These are phyloP conservation scores for Globisporangium recalcitrans DNA, from an alignment of 352 stramenopile species.

Conservation along the genomic window DNA sequence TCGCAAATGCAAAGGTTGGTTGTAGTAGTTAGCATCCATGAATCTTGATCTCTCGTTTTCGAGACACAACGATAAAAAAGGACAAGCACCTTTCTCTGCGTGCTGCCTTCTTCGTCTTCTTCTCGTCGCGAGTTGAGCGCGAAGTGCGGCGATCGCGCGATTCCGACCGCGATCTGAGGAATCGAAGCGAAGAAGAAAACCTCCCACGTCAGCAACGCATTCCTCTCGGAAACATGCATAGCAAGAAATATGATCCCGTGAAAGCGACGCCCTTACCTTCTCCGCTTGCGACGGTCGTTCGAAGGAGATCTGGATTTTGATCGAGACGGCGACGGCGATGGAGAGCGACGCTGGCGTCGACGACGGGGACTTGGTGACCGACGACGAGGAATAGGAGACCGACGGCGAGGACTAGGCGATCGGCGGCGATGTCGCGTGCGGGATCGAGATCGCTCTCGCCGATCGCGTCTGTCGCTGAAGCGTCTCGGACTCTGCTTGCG, in stretches of 20 bases:
- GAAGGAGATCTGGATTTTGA: conserved; percentile 16
- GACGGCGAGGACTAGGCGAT: conserved; percentile 2
- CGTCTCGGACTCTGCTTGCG: conserved; percentile 8
- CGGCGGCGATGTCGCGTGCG: conserved; percentile 14
- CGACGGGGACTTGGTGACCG: conserved; percentile 15
- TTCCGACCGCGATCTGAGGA: conserved; percentile 7
- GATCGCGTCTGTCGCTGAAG: conserved; percentile 1
- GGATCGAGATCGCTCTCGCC: conserved; percentile 8
- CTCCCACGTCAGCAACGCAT: not conserved
- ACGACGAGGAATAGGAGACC: not conserved
- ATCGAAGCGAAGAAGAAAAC: not conserved
- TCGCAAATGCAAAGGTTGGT: not conserved
- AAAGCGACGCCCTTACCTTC: conserved; percentile 10
- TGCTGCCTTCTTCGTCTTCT: conserved; percentile 7
- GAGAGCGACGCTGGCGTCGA: conserved; percentile 17
- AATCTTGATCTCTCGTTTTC: not conserved
- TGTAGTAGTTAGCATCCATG: not conserved
- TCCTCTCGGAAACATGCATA: not conserved
- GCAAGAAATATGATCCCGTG: not conserved
- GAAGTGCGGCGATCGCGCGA: conserved; percentile 12
- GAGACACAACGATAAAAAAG: not conserved
- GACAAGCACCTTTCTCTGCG: conserved; percentile 1
- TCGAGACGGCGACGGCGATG: conserved; percentile 14
- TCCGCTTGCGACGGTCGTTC: conserved; percentile 1
- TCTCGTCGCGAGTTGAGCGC: conserved; percentile 15